Evolutionary conservation across 495 filamentous ascomycete species (phyloP).

Genomic region (Talaromyces ruber): DNA sequence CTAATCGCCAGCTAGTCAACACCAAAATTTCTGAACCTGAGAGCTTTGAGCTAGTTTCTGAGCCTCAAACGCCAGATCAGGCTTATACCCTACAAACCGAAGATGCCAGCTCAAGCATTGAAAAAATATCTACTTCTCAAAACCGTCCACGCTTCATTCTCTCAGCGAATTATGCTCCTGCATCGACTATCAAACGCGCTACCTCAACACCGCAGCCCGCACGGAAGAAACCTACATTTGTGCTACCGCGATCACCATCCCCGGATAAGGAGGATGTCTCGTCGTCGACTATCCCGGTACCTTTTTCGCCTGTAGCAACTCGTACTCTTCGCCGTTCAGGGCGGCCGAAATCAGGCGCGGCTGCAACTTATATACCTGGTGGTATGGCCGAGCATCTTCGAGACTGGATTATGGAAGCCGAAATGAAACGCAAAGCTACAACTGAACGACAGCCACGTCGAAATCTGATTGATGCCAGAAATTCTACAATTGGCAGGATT

Average conservation of each 20-base stretch:
- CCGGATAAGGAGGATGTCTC: constrained; percentile 16
- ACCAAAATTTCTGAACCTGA: not conserved
- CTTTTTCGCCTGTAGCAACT: constrained; percentile 31
- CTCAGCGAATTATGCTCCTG: constrained; percentile 14
- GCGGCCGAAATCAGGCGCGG: constrained; percentile 12
- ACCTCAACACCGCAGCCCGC: constrained; percentile 6
- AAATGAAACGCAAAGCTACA: constrained; percentile 19
- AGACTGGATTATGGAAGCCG: constrained; percentile 36
- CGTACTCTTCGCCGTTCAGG: constrained; percentile 25
- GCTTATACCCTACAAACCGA: not conserved
- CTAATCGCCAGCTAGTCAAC: not conserved
- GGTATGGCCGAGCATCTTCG: constrained; percentile 37
- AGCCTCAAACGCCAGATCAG: not conserved
- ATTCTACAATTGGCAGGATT: not conserved
- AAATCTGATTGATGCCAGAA: not conserved
- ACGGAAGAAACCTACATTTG: constrained; percentile 26
- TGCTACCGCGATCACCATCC: constrained; percentile 32
- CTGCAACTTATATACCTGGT: constrained; percentile 20
- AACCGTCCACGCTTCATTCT: constrained; percentile 7
- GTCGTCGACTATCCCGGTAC: constrained; percentile 21
- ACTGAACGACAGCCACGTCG: not conserved
- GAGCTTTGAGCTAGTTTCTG: not conserved
- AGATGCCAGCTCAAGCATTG: not conserved
- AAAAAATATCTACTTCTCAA: not conserved
- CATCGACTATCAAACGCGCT: not conserved